Conservation (phyloP, 164 flowering plant genomes). For the Euptelea pleiosperma region DNA sequence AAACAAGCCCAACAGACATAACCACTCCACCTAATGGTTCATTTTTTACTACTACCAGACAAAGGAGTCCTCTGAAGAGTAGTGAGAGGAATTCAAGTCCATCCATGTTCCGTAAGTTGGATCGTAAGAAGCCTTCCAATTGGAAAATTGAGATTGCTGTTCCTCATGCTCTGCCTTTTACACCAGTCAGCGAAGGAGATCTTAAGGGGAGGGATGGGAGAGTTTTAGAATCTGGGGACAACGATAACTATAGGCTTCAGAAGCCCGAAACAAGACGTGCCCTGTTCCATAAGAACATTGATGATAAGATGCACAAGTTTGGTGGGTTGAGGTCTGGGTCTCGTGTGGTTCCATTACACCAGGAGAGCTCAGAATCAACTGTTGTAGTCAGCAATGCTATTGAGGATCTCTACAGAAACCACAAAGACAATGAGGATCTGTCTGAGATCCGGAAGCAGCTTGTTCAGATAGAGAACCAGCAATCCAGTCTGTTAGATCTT, state of each 20-base stretch:
- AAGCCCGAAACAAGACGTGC: conserved; percentile 45
- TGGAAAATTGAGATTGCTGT: conserved; percentile 52
- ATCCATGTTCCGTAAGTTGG: conserved; percentile 39
- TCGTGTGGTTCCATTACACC: conserved; percentile 62
- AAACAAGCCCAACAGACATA: conserved; percentile 22
- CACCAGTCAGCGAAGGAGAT: conserved; percentile 21
- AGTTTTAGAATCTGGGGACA: conserved; percentile 20
- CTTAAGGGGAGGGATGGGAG: conserved; percentile 26
- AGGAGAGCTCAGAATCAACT: conserved; percentile 39
- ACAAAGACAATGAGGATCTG: conserved; percentile 58
- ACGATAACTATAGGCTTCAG: conserved; percentile 24
- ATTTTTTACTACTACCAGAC: conserved; percentile 30
- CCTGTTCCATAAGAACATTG: conserved; percentile 42
- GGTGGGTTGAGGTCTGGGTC: conserved; percentile 49
- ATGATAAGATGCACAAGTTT: conserved; percentile 40
- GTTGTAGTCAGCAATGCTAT: conserved; percentile 31
- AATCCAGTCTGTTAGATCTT: conserved; percentile 72
- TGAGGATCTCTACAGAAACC: conserved; percentile 33
- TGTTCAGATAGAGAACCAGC: conserved; percentile 85
- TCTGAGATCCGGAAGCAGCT: conserved; percentile 75
- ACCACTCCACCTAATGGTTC: conserved; percentile 41
- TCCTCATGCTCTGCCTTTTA: conserved; percentile 25
- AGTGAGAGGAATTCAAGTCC: conserved; percentile 36
- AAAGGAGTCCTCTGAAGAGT: conserved; percentile 40
- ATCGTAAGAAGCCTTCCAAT: conserved; percentile 42